Conservation (phyloP, 2,329 filamentous ascomycete genomes). For the Cordyceps militaris region DNA sequence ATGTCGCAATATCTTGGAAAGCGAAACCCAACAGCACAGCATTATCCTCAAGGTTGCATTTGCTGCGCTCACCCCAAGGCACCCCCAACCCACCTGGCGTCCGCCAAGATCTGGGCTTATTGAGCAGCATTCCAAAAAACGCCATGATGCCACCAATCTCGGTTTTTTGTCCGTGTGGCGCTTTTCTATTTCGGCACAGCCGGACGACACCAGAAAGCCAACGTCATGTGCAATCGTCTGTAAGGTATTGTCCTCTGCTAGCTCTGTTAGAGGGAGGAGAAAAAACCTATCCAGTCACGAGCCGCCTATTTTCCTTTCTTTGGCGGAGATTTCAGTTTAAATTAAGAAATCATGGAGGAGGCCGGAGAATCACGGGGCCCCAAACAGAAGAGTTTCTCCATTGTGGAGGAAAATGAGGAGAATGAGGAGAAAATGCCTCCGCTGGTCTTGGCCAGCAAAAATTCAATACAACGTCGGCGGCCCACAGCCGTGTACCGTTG, state of each 20-base stretch:
- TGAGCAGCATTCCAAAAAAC: neutral
- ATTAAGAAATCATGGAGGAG: neutral
- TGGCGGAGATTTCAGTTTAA: neutral
- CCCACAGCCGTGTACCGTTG: constrained; percentile 2
- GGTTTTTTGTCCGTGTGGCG: neutral
- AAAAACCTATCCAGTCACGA: neutral
- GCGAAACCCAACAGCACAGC: no score
- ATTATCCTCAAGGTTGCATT: no score
- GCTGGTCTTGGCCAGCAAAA: neutral
- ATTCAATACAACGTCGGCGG: constrained; percentile 2
- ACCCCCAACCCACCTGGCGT: neutral
- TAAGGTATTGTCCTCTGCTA: no score
- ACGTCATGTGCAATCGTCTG: neutral
- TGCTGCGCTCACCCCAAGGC: no score
- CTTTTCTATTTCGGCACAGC: neutral
- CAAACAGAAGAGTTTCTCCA: constrained; percentile 1
- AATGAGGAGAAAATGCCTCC: constrained; percentile 6
- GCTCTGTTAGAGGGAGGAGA: no score
- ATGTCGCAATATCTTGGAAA: no score
- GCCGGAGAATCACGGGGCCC: constrained; percentile 9
- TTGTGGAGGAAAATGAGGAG: neutral
- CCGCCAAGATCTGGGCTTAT: constrained; percentile 2
- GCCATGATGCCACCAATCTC: neutral
- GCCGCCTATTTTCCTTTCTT: neutral
- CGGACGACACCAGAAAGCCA: neutral